These are phyloP conservation scores for Leucosporidium scottii DNA, from an alignment of 768 basidiomycete species.

Conservation along the genomic window DNA sequence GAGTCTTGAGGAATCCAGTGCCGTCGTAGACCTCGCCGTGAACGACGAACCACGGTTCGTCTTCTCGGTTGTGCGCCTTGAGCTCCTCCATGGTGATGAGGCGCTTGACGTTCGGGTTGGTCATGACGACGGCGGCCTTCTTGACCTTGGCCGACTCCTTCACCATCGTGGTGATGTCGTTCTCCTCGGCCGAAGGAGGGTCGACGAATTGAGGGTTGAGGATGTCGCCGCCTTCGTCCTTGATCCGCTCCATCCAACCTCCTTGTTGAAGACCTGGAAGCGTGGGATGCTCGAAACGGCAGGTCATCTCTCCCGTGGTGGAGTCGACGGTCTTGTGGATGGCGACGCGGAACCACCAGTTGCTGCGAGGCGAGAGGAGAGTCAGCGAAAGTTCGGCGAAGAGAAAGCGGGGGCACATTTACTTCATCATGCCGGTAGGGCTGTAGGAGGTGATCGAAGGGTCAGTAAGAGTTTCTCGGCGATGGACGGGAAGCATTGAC, in stretches of 20 bases:
- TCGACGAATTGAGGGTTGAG: conserved; percentile 45
- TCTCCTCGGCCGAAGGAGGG: conserved; percentile 4
- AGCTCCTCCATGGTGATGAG: conserved; percentile 47
- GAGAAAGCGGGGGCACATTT: background rate
- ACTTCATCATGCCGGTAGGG: conserved; percentile 58
- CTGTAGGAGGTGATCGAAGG: conserved; percentile 46
- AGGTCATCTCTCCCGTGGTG: conserved; percentile 33
- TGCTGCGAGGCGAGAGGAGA: conserved; percentile 14
- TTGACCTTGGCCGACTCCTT: conserved; percentile 1
- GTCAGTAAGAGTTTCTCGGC: too few relatives aligned
- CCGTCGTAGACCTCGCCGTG: conserved; percentile 75
- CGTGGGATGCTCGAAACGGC: conserved; percentile 58
- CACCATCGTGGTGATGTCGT: conserved; percentile 9
- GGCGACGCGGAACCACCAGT: conserved; percentile 56
- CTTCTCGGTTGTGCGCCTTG: conserved; percentile 47
- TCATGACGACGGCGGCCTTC: conserved; percentile 46
- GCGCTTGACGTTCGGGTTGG: conserved; percentile 47
- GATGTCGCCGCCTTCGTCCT: conserved; percentile 48
- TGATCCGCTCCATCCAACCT: conserved; percentile 61
- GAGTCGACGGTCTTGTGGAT: conserved; percentile 43
- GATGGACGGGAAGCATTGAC: conserved; percentile 1
- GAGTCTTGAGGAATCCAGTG: conserved; percentile 63
- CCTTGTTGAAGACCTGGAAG: conserved; percentile 48
- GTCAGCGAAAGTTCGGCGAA: background rate
- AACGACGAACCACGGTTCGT: conserved; percentile 78